phyloP scores from a whole-genome alignment of 371 early-diverging fungal species.

The Actinomucor elegans region DNA sequence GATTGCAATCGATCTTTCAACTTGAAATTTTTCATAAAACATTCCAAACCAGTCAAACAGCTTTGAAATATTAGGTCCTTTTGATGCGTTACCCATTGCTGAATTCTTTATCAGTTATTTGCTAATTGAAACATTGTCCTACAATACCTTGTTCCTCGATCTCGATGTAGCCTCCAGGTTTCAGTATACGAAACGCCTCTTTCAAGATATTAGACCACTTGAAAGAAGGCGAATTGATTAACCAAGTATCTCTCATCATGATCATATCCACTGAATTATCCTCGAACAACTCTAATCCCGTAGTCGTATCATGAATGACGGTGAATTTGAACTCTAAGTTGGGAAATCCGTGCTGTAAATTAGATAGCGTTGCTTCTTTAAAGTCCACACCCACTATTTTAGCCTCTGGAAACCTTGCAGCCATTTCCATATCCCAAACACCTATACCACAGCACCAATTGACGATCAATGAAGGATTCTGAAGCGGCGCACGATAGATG shows the following conservation, averaged over 20 bases:
- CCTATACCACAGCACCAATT: conserved; percentile 45
- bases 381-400: conserved; percentile 34
- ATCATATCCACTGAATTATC: conserved; percentile 28
- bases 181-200: conserved; percentile 30
- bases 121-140: too few relatives aligned
- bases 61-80: background rate
- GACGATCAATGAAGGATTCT: conserved; percentile 28
- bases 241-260: conserved; percentile 34
- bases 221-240: conserved; percentile 22
- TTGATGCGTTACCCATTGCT: background rate
- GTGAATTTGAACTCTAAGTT: conserved; percentile 24
- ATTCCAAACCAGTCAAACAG: background rate
- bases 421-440: conserved; percentile 43
- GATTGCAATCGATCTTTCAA: background rate
- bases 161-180: conserved; percentile 28
- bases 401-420: conserved; percentile 28
- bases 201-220: conserved; percentile 27
- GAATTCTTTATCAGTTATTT: too few relatives aligned
- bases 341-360: background rate
- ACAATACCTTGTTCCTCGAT: conserved; percentile 13
- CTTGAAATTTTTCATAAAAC: conserved; percentile 2
- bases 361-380: conserved; percentile 9
- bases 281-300: conserved; percentile 27
- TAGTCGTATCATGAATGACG: conserved; percentile 11
- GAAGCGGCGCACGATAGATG: conserved; percentile 20